Evolutionary conservation across 192 early-diverging fungal species (phyloP).

Genomic region (Paraglomus brasilianum): DNA sequence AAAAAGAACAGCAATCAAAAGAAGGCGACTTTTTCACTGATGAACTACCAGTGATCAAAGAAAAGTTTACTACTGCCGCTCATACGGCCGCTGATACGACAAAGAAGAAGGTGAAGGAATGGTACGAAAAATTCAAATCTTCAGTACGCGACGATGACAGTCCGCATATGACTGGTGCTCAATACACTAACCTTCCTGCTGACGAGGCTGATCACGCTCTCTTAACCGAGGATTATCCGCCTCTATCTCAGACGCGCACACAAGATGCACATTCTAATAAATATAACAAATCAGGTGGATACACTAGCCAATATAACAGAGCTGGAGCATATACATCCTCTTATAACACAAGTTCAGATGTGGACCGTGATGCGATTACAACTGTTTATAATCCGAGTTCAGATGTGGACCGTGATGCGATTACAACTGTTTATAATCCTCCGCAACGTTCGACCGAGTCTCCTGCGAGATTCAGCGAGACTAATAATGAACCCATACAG

Average conservation of each 20-base stretch:
- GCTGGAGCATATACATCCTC: no score
- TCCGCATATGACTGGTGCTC: constrained; percentile 3
- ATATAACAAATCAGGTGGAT: no score
- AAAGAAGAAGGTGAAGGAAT: constrained; percentile 58
- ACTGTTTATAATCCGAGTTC: no score
- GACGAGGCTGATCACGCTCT: constrained; percentile 19
- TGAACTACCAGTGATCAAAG: constrained; percentile 58
- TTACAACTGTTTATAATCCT: no score
- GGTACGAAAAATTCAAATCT: constrained; percentile 52
- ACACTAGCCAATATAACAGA: no score
- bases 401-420: no score
- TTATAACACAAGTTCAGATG: no score
- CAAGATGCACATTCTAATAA: no score
- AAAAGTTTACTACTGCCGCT: constrained; percentile 52
- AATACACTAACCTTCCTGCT: constrained; percentile 25
- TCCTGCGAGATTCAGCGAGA: no score
- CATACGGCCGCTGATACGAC: constrained; percentile 55
- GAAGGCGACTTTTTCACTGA: constrained; percentile 39
- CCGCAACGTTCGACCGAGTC: no score
- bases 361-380: no score
- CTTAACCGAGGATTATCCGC: constrained; percentile 20
- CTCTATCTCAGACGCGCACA: neutral
- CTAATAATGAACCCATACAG: no score
- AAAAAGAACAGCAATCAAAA: constrained; percentile 36
- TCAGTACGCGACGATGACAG: neutral